Base-by-base conservation (phyloP, 257 asterid species). In the Petunia secreta region DNA sequence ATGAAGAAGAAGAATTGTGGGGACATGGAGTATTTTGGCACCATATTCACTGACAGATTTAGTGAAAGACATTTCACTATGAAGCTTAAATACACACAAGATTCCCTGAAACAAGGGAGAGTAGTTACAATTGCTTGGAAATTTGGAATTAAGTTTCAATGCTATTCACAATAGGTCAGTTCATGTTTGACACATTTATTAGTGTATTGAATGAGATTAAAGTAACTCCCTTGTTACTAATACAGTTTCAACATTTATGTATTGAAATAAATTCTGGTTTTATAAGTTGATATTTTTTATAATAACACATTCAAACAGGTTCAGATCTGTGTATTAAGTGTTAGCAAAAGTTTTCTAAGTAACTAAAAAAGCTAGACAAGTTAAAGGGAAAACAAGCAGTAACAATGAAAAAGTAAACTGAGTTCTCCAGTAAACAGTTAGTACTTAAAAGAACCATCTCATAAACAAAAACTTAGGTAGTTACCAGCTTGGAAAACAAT, bases 221-320 rank as follows among this genome's bases (percentile, higher is more conserved):
- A 11, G 62, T 48, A 71, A 71, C 7, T 25, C 44, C 77, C 36
- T 48, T 71, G 7, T 71, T 34, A 48, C 10, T 71, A 34, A 13
- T 25, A 50, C 76, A 9, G 76, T 69, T 46, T 46, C 58, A 69
- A 46, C 57, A 69, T 69, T 69, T 37, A 69, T 44, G 76, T 46
- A 25, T 25, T 44, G 41, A 1, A 46, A 41, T 16, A 71, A 48
- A 48, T 50, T 50, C 37, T 34, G 77, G 38, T 71, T 48, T 71
- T 52, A 71, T 8, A 48, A 1, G 59, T 71, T 68, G 4, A 3
- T 68, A 37, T 68, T 68, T 71, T 25, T 34, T 16, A 48, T 34
- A 10, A 14, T 46, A 34, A 50, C 10, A 50, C 10, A 10, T 25
- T 46, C 43, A 69, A 6, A 69, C 53, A 69, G 57, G 43, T 25